Evolutionary conservation across 345 rosid genomes (phyloP), one percentile per base, ranked within the genome.

Genomic region (Angophora floribunda): DNA sequence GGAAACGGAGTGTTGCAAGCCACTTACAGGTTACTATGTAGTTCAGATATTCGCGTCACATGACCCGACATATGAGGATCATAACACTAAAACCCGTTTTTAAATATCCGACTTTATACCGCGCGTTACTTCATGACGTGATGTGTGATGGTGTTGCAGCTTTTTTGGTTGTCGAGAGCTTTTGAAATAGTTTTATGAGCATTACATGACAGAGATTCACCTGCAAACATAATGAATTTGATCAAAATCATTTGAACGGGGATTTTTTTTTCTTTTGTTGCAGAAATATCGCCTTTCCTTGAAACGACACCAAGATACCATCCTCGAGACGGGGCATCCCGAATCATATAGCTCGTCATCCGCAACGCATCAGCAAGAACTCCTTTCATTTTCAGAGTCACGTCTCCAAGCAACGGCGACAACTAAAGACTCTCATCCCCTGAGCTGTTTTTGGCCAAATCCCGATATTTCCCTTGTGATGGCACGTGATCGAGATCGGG

Each of bases 1-100:
- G n/a, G 87, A 91, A 88, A 87, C 90, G 86, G 87, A 86, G 91
- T 30, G 85, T 95, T 88, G 91, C 92, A 32, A 93, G 94, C 89
- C 95, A 92, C 90, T 87, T 92, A 85, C 94, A 93, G 93, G 94
- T 94, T 61, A 89, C 89, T 78, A 26, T 16, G 80, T 44, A 4
- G 15, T 49, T 85, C 44, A 55, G 53, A 32, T 16, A 28, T 61
- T 75, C 28, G 44, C 13, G 26, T 11, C 41, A 41, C 49, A 17
- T 3, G 49, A 75, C 47, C 24, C 7, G 49, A 36, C 47, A 9
- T 10, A 75, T 36, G 82, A 36, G 24, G 45, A 75, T 75, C 6
- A 26, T 17, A 36, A 75, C 26, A 4, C 3, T 75, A 75, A 36
- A 75, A 75, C 5, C 26, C 4, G 49, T 6, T 32, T 67, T 67